Base-by-base conservation (phyloP, 805 yeast species). In the Ogataea angusta region DNA sequence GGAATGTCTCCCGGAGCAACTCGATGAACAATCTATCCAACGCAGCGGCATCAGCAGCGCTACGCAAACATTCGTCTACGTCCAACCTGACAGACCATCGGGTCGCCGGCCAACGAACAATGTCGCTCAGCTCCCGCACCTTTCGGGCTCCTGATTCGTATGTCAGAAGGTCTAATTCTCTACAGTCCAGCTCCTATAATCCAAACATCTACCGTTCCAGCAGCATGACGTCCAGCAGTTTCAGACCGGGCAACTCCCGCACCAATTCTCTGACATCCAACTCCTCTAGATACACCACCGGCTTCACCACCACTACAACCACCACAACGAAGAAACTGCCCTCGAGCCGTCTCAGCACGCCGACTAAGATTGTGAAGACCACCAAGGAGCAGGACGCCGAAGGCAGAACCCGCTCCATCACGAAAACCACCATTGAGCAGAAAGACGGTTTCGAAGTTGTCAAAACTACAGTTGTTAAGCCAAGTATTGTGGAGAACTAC, bases 371-470 rank as follows among this genome's bases (percentile, higher is more conserved):
- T 6, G 68, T 73, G 9, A 71, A 69, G 43, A 75, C 80, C 1
- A 73, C 78, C 9, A 72, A 69, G 47, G 74, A 75, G 19, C 64
- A 64, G 41, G 81, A 75, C 42, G 59, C 65, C 5, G 63, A 60
- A 28, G 83, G 83, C 0, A 66, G 80, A 29, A 76, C 82, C 0
- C 68, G 63, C 41, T 75, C 81, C 3, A 73, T 78, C 30, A 76
- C 81, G 2, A 75, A 71, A 30, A 73, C 73, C 29, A 75, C 79
- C 0, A 65, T 77, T 19, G 69, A 74, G 46, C 66, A 68, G 34
- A 54, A 72, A 47, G 77, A 76, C 23, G 72, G 76, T 1, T 65
- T 57, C 34, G 78, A 75, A 40, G 65, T 73, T 33, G 68, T 70
- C 10, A 73, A 70, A 46, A 74, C 74, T 6, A 73, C 76, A 1